Evolutionary conservation across 1,284 basidiomycete genomes (phyloP).

Genomic region (Trametes pubescens): DNA sequence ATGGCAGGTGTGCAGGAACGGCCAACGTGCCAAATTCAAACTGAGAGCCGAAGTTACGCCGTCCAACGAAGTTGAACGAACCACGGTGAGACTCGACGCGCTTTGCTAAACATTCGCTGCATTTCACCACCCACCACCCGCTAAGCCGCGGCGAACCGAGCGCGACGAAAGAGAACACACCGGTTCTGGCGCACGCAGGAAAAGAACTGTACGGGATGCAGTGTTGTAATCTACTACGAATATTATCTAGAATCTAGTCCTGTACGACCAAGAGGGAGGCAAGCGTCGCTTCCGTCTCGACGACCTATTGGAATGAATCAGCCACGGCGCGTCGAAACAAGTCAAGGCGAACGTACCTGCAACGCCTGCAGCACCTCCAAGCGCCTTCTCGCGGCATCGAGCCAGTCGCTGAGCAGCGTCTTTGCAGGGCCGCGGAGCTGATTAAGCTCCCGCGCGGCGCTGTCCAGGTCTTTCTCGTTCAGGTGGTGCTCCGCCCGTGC

Average conservation of each 20-base stretch:
- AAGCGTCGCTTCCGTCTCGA: constrained; percentile 84
- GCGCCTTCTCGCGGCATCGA: constrained; percentile 87
- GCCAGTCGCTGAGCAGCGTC: constrained; percentile 88
- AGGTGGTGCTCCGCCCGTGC: constrained; percentile 92
- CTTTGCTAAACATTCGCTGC: too few relatives aligned
- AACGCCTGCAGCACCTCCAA: constrained; percentile 95
- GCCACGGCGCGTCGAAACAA: not conserved
- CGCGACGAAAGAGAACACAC: not conserved
- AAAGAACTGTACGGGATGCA: constrained; percentile 25
- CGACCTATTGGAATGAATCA: constrained; percentile 63
- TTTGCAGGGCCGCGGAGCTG: constrained; percentile 89
- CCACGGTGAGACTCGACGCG: too few relatives aligned
- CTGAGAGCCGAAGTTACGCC: not conserved
- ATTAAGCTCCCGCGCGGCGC: constrained; percentile 92
- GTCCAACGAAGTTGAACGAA: not conserved
- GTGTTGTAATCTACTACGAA: constrained; percentile 35
- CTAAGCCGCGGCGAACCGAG: too few relatives aligned
- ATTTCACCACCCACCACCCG: too few relatives aligned
- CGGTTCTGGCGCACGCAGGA: not conserved
- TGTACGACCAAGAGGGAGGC: constrained; percentile 67
- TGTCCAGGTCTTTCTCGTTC: constrained; percentile 93
- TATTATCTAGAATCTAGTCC: constrained; percentile 41
- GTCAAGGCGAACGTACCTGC: constrained; percentile 62
- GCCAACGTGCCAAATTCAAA: not conserved
- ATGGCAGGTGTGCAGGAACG: not conserved